Evolutionary conservation across 2,329 filamentous ascomycete genomes (phyloP).

Genomic region (Simplicillium aogashimaense): DNA sequence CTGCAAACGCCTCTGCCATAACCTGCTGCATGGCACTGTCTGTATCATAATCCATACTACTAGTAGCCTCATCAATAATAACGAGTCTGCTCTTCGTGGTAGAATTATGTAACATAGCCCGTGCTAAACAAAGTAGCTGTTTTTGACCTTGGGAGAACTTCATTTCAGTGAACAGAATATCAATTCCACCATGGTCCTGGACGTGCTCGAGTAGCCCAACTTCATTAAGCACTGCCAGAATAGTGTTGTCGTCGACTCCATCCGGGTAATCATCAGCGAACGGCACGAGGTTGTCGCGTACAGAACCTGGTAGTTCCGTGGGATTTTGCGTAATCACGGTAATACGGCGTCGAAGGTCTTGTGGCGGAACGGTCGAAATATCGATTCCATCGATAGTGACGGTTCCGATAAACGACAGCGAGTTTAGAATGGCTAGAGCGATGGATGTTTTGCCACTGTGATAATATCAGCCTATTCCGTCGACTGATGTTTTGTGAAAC

Average conservation of each 20-base stretch:
- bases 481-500: background rate
- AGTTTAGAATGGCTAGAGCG: conserved; percentile 30
- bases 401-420: conserved; percentile 22
- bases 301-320: conserved; percentile 27
- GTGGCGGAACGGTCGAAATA: conserved; percentile 25
- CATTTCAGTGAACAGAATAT: conserved; percentile 16
- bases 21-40: background rate
- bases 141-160: conserved; percentile 18
- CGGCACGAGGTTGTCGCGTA: conserved; percentile 35
- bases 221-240: conserved; percentile 26
- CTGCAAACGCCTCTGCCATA: background rate
- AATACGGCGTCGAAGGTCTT: conserved; percentile 27
- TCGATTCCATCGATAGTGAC: conserved; percentile 32
- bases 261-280: conserved; percentile 15
- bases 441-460: conserved; percentile 35
- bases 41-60: background rate
- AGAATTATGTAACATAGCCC: conserved; percentile 9
- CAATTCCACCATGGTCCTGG: conserved; percentile 20
- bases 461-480: background rate
- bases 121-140: conserved; percentile 3
- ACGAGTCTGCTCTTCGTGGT: background rate
- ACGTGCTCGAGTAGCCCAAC: conserved; percentile 28
- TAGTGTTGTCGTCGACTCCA: conserved; percentile 12
- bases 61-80: conserved; percentile 2
- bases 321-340: conserved; percentile 35